Evolutionary conservation across 306 rosid species (phyloP).

Genomic region (Rosa lucieae): DNA sequence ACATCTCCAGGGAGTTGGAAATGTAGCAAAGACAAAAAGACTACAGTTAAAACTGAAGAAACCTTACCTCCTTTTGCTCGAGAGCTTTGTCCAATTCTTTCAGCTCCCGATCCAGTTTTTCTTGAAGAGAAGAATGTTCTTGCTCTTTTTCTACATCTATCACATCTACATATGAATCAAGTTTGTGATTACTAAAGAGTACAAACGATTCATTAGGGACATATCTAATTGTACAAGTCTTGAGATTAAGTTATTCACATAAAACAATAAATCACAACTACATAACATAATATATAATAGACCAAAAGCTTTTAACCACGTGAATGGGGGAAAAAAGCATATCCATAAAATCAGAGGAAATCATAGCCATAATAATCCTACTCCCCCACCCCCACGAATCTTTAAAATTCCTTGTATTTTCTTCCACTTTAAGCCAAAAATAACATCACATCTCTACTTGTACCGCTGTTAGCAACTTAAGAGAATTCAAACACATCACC

Average conservation of each 20-base stretch:
- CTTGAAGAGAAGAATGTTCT: constrained; percentile 92
- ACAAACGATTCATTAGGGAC: background rate
- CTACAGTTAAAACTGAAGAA: constrained; percentile 1
- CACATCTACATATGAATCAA: constrained; percentile 48
- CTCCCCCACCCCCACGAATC: background rate
- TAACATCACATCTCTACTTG: background rate
- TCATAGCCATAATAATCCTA: background rate
- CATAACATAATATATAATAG: background rate
- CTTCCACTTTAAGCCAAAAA: background rate
- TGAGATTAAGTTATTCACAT: background rate
- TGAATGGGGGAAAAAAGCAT: constrained; percentile 3
- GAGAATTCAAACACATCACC: background rate
- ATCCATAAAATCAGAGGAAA: background rate
- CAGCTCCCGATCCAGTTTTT: constrained; percentile 79
- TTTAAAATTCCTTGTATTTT: background rate
- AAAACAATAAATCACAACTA: background rate
- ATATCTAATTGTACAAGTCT: background rate
- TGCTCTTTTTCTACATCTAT: constrained; percentile 74
- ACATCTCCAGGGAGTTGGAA: background rate
- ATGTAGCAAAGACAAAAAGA: background rate
- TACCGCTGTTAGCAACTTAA: background rate
- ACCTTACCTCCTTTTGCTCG: constrained; percentile 89
- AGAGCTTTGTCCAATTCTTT: constrained; percentile 90
- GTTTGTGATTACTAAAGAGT: background rate
- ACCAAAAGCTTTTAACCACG: background rate